Percentiles rank a stretch among this genome's conserved stretches.
Evolutionary conservation across 169 alveolate genomes (phyloP).

Genomic region (Babesia bigemina): DNA sequence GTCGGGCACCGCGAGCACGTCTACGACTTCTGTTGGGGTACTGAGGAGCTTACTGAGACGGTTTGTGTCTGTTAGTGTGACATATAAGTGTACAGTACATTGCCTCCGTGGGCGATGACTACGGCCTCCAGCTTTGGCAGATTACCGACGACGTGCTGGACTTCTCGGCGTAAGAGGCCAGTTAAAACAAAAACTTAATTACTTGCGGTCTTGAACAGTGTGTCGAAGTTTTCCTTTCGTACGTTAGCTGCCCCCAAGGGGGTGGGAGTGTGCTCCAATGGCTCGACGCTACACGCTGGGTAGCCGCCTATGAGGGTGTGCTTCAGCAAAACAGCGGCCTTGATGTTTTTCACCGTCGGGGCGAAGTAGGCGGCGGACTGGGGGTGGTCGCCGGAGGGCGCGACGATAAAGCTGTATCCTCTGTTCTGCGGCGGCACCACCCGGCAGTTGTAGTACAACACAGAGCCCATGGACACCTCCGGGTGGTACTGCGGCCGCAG

Average conservation of each 20-base stretch:
- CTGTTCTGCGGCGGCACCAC: not conserved
- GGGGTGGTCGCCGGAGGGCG: slow-evolving; percentile 12
- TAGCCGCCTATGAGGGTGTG: not conserved
- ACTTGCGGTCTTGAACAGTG: not conserved
- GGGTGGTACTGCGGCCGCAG: slow-evolving; percentile 22
- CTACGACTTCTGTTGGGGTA: slow-evolving; percentile 69
- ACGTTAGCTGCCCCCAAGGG: slow-evolving; percentile 1
- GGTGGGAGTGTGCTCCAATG: slow-evolving; percentile 1
- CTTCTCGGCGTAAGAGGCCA: slow-evolving; percentile 41
- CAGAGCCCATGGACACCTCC: slow-evolving; percentile 10
- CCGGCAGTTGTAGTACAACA: slow-evolving; percentile 27
- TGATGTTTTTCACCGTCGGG: not conserved
- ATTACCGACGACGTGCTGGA: slow-evolving; percentile 46
- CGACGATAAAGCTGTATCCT: slow-evolving; percentile 19
- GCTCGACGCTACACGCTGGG: slow-evolving; percentile 15
- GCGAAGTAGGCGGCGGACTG: slow-evolving; percentile 1
- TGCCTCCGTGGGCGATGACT: slow-evolving; percentile 69
- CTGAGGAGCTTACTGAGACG: slow-evolving; percentile 31
- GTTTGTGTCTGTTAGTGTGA: slow-evolving; percentile 2
- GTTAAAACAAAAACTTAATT: slow-evolving; percentile 1
- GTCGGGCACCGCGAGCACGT: slow-evolving; percentile 65
- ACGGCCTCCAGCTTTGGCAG: slow-evolving; percentile 68
- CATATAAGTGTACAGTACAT: slow-evolving; percentile 17
- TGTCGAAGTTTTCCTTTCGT: not conserved
- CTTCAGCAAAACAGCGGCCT: slow-evolving; percentile 6